Evolutionary conservation across 768 basidiomycete genomes (phyloP), one percentile per base, ranked within the genome.

Genomic region (Mycena filopes): DNA sequence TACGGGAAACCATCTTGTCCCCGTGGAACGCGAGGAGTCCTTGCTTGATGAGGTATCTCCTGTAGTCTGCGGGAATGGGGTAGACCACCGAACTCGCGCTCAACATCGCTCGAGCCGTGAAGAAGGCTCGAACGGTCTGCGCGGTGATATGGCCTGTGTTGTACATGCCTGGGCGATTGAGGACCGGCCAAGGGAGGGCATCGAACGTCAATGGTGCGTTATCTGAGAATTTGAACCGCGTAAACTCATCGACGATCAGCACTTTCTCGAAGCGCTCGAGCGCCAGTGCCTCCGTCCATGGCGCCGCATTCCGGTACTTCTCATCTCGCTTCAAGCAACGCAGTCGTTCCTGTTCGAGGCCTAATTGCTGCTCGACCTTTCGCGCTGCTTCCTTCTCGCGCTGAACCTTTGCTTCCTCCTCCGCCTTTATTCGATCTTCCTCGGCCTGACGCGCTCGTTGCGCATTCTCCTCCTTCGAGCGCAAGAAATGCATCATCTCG

Each of bases 201-300:
- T 58, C 56, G 56, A 58, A 58, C 33, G 29, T 58, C 56, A 58
- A 20, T 0, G 56, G 56, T 20, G 25, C 21, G 7, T 31, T 38
- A 40, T 58, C 56, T 2, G 46, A 38, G 38, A 58, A 58, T 48
- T 26, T 48, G 31, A 23, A 26, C 36, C 48, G 47, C 1, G 13
- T 2, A 20, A 58, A 58, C 31, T 48, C 56, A 11, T 58, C 56
- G 3, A 25, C 36, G 25, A 58, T 15, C 10, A 58, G 47, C n/a
- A 58, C 48, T 1, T 21, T 26, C 26, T 58, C 33, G 46, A 58
- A 58, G 1, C 56, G 56, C 15, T 48, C 56, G n/a, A 58, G 40
- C 2, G 56, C 56, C 25, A 58, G 46, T 5, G 7, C 15, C 6
- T 31, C 23, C 20, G 46, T 58, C 56, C 56, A 58, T 6, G 4